Evolutionary conservation across 1,139 yeast genomes (phyloP), one percentile per base, ranked within the genome.

Genomic region (Pichia inconspicua): DNA sequence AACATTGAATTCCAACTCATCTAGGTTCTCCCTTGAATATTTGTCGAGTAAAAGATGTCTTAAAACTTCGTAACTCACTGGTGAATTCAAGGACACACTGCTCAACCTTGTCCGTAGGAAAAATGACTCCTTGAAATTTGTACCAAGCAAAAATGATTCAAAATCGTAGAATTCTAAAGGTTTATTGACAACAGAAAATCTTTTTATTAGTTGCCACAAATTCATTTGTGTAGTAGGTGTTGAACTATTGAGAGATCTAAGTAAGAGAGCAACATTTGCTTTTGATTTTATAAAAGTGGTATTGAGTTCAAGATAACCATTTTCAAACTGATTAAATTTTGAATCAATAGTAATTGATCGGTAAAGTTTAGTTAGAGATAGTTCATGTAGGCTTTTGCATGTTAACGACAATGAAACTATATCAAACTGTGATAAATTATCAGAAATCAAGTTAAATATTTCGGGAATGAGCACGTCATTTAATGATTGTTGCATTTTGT

Each of bases 111-210:
- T 31, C 7, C 11, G 38, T 15, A 22, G 10, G 15, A 52, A 48
- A 25, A 52, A 38, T 1, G 49, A 44, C 8, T 32, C 25, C 4
- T 14, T 9, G 14, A 36, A 15, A 19, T 40, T 42, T 15, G 22
- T 10, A 12, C 47, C 48, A 6, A 45, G 17, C 12, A 55, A 15
- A 31, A 43, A 43, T 6, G 39, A n/a, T 35, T 60, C 62, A 36
- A 61, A 57, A 35, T 60, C 60, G 30, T 59, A 58, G 45, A 60
- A 57, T 31, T 62, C 65, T 17, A 48, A 45, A 12, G 64, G 63
- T 14, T 59, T 42, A 25, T 50, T 47, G 3, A 51, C 52, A 2
- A 61, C 57, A 9, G 42, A 32, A 14, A 61, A 48, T 4, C 38
- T 9, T 4, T 43, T 43, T 4, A 51, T 41, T 7, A 41, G 34